Conservation (phyloP, 1,284 basidiomycete genomes). For the Marasmius fiardii region DNA sequence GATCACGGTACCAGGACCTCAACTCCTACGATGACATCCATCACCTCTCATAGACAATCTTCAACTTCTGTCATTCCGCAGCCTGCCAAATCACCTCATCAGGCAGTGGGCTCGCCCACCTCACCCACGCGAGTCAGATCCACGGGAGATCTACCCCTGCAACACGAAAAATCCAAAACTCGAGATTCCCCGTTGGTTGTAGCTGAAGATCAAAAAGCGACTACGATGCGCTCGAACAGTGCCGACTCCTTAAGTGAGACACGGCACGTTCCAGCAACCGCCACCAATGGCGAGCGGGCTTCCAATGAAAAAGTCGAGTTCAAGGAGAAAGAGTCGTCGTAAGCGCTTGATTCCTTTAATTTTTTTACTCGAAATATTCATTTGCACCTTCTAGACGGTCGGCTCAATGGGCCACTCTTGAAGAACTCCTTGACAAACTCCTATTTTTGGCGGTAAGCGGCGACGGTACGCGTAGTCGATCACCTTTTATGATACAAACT, state of each 20-base stretch:
- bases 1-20: constrained; percentile 43
- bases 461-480: constrained; percentile 54
- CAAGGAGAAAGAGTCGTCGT: constrained; percentile 38
- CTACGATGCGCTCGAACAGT: constrained; percentile 10
- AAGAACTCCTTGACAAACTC: constrained; percentile 74
- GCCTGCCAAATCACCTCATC: constrained; percentile 25
- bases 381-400: constrained; percentile 40
- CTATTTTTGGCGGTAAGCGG: constrained; percentile 74
- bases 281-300: constrained; percentile 15
- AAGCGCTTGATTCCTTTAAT: neutral
- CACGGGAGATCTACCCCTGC: constrained; percentile 51
- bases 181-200: constrained; percentile 20
- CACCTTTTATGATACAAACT: constrained; percentile 4
- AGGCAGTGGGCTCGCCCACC: constrained; percentile 22
- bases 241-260: constrained; percentile 3
- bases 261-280: constrained; percentile 18
- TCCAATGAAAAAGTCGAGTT: constrained; percentile 20
- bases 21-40: constrained; percentile 47
- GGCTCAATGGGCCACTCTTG: constrained; percentile 68
- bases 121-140: constrained; percentile 53
- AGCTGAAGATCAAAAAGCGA: constrained; percentile 38
- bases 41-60: constrained; percentile 23
- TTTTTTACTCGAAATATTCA: too few species aligned
- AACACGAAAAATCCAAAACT: constrained; percentile 4
- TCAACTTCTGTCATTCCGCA: constrained; percentile 16